Conservation (phyloP, 208 protist genomes). For the Polymyxa betae region DNA sequence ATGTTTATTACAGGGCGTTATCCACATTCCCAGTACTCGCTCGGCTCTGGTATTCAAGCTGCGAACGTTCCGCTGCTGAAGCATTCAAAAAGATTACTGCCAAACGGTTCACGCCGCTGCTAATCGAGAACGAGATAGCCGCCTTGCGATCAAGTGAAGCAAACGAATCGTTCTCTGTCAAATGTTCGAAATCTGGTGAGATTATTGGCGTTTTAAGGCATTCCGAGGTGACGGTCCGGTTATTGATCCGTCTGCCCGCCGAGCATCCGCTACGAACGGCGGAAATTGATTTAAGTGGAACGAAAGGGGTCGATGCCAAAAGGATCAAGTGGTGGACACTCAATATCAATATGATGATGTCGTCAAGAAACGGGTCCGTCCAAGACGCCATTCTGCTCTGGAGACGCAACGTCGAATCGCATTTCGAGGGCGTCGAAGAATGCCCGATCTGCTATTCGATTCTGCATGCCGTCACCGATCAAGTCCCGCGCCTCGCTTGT, state of each 20-base stretch:
- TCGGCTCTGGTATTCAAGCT: conserved; percentile 56
- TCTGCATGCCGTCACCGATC: conserved; percentile 62
- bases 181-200: background rate
- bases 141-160: background rate
- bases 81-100: background rate
- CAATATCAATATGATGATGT: conserved; percentile 61
- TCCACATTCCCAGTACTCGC: conserved; percentile 31
- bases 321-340: conserved; percentile 63
- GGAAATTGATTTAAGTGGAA: conserved; percentile 48
- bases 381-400: conserved; percentile 65
- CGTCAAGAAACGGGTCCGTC: conserved; percentile 62
- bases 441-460: conserved; percentile 72
- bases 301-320: conserved; percentile 7
- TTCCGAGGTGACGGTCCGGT: conserved; percentile 56
- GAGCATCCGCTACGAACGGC: conserved; percentile 62
- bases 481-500: conserved; percentile 65
- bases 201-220: conserved; percentile 58
- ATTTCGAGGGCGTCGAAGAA: conserved; percentile 69
- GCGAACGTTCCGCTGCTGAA: conserved; percentile 23
- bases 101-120: background rate
- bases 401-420: conserved; percentile 63
- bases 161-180: conserved; percentile 10
- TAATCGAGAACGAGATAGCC: background rate
- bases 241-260: conserved; percentile 56
- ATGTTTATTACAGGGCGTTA: conserved; percentile 25